These are phyloP conservation scores for Cetraspora pellucida DNA, from an alignment of 192 early-diverging fungal genomes.

Conservation along the genomic window DNA sequence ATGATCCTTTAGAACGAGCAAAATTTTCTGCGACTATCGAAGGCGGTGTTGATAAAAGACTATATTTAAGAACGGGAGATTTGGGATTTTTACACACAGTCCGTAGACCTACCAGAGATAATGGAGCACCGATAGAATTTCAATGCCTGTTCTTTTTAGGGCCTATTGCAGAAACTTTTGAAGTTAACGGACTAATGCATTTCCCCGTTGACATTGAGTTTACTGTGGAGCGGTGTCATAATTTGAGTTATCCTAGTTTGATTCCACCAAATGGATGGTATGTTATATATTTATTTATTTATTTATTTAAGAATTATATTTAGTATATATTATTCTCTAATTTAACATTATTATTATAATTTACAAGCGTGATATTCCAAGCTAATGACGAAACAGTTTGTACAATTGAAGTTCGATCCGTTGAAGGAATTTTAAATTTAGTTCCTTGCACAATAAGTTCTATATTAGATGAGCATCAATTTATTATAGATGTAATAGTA, in stretches of 20 bases:
- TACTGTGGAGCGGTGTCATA: conserved; percentile 64
- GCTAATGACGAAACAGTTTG: conserved; percentile 46
- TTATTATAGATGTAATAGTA: conserved; percentile 72
- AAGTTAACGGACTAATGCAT: conserved; percentile 70
- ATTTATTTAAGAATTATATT: background rate
- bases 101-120: conserved; percentile 51
- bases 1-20: conserved; percentile 39
- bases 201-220: conserved; percentile 76
- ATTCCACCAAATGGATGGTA: background rate
- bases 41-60: conserved; percentile 57
- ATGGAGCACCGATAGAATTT: conserved; percentile 59
- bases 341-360: background rate
- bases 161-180: conserved; percentile 68
- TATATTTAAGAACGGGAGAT: conserved; percentile 81
- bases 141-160: conserved; percentile 81
- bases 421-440: conserved; percentile 51
- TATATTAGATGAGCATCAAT: conserved; percentile 70
- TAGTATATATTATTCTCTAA: background rate
- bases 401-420: conserved; percentile 39
- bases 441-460: conserved; percentile 64
- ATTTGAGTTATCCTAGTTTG: background rate
- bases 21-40: conserved; percentile 57
- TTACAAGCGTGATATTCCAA: conserved; percentile 46
- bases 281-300: background rate
- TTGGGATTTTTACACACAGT: conserved; percentile 82